phyloP scores from a whole-genome alignment of 805 yeast species.

The Metschnikowia drakensbergensis region DNA sequence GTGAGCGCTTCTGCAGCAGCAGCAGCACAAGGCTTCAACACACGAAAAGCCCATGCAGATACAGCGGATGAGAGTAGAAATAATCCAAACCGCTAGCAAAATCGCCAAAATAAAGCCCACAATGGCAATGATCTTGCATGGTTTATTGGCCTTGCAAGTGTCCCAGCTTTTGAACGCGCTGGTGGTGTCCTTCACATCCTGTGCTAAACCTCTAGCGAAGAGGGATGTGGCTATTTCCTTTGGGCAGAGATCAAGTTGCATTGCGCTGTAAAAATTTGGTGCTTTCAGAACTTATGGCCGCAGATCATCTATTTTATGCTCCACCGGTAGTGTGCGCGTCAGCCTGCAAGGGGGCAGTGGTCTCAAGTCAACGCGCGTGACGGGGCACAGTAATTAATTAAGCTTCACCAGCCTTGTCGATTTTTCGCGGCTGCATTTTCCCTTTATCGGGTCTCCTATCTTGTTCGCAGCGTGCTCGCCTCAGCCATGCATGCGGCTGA shows the following conservation, averaged over 20 bases:
- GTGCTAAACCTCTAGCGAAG: slow-evolving; percentile 4
- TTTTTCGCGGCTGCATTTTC: too few species aligned
- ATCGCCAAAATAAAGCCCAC: slow-evolving; percentile 63
- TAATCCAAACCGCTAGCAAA: slow-evolving; percentile 52
- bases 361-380: slow-evolving; percentile 1
- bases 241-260: slow-evolving; percentile 14
- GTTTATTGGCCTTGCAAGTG: slow-evolving; percentile 72
- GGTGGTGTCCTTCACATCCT: slow-evolving; percentile 31
- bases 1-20: slow-evolving; percentile 38
- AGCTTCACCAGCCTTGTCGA: neutral
- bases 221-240: slow-evolving; percentile 8
- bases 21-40: slow-evolving; percentile 46
- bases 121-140: slow-evolving; percentile 74
- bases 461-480: too few species aligned
- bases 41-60: slow-evolving; percentile 49
- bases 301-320: neutral
- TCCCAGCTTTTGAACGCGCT: slow-evolving; percentile 67
- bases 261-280: neutral
- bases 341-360: slow-evolving; percentile 4
- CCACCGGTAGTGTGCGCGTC: neutral
- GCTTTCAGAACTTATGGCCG: neutral
- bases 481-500: neutral
- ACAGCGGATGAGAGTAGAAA: slow-evolving; percentile 54
- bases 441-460: too few species aligned
- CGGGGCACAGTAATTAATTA: neutral